Evolutionary conservation across 345 rosid species (phyloP), one percentile per base, ranked within the genome.

Genomic region (Eucalyptus cloeziana): DNA sequence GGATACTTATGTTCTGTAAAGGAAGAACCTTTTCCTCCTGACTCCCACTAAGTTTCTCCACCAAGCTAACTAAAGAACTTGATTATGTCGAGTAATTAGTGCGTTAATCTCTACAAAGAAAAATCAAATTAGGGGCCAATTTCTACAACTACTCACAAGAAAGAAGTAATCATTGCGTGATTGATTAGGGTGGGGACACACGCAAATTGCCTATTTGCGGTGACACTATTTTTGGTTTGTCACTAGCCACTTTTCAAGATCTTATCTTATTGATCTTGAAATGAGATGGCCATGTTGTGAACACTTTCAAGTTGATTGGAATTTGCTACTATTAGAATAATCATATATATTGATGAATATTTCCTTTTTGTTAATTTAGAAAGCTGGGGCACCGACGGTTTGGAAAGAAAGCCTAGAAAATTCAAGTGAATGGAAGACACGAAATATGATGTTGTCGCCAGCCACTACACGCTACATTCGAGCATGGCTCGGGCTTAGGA

Each of bases 1-100:
- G 93, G 93, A 89, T 90, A 67, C 92, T 50, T 16, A 4, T n/a
- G 85, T 47, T 47, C 86, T 86, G 50, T 85, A 79, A 89, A 89
- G 60, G 85, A 21, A 86, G 80, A 56, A 62, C 50, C 40, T 49
- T 80, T 79, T 33, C 89, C 85, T 24, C 21, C 83, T 17, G 93
- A 92, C 90, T 92, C 91, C 94, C 93, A 92, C 90, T 92, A 52
- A 86, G 88, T 33, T 71, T 71, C 81, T 71, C 81, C 81, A 33
- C 81, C 22, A 76, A 40, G 83, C 27, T 76, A 76, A 21, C 83
- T 40, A 40, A 76, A 76, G 47, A 76, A 44, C 47, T 40, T 76
- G 15, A 76, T 76, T 76, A 52, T 86, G 67, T 37, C 44, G 58
- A 31, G 37, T 33, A 52, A 86, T n/a, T 31, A 33, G 45, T 33